phyloP scores from a whole-genome alignment of 1,284 basidiomycete species.

The Papiliotrema laurentii region DNA sequence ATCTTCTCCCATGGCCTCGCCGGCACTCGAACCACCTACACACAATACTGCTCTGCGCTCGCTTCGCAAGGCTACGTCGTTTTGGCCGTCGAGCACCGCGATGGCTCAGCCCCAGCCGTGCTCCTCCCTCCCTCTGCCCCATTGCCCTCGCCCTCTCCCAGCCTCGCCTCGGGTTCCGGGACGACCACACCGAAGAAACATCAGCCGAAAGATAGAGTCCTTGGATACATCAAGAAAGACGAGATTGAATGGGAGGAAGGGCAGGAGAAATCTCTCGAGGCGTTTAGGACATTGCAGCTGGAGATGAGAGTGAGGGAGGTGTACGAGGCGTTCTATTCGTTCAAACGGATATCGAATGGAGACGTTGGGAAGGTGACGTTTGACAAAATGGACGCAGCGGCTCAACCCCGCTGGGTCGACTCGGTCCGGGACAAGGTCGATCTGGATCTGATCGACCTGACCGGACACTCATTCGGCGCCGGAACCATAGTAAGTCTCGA shows the following conservation, averaged over 20 bases:
- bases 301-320: constrained; percentile 62
- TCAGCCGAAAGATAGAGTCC: constrained; percentile 10
- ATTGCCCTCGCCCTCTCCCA: neutral
- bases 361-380: neutral
- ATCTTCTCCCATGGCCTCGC: constrained; percentile 77
- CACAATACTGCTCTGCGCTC: constrained; percentile 64
- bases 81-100: constrained; percentile 69
- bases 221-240: constrained; percentile 53
- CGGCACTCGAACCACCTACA: constrained; percentile 68
- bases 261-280: constrained; percentile 35
- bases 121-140: constrained; percentile 32
- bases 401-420: constrained; percentile 37
- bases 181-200: constrained; percentile 1
- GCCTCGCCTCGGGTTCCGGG: neutral
- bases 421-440: constrained; percentile 50
- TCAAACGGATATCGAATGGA: constrained; percentile 24
- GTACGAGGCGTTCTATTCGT: constrained; percentile 54
- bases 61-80: constrained; percentile 72
- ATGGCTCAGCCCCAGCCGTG: constrained; percentile 61
- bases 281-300: constrained; percentile 62
- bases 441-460: constrained; percentile 53
- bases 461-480: constrained; percentile 73
- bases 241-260: constrained; percentile 48
- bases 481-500: constrained; percentile 58
- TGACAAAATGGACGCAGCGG: constrained; percentile 5